Evolutionary conservation across 164 flowering plant species (phyloP).

Genomic region (Stephania cephalantha): DNA sequence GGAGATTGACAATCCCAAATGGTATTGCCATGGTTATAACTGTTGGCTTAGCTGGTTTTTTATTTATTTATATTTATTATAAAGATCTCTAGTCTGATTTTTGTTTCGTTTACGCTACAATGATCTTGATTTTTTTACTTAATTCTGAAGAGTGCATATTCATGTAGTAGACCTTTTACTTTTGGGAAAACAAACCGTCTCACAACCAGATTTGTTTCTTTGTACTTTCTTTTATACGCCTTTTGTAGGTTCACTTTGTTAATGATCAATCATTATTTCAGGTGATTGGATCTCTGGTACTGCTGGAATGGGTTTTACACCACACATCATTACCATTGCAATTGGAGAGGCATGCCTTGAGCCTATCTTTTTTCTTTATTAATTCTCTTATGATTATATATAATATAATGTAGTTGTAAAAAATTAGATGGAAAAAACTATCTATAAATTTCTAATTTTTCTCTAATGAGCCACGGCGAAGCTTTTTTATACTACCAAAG

Average conservation of each 20-base stretch:
- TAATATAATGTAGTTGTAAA: not conserved
- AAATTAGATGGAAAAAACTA: not conserved
- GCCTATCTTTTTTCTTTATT: not conserved
- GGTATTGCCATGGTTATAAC: not conserved
- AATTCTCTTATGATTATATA: not conserved
- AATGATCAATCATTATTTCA: slow-evolving; percentile 25
- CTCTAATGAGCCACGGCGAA: not conserved
- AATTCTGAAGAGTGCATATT: not conserved
- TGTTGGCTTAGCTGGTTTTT: not conserved
- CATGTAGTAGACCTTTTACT: not conserved
- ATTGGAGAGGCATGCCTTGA: slow-evolving; percentile 69
- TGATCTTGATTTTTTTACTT: not conserved
- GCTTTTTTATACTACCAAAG: not conserved
- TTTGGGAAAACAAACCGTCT: not conserved
- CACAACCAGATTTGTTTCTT: not conserved
- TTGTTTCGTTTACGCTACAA: no score
- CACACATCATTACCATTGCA: slow-evolving; percentile 69
- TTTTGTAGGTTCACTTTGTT: not conserved
- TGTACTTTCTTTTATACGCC: not conserved
- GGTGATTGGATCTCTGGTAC: slow-evolving; percentile 73
- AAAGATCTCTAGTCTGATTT: no score
- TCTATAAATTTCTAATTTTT: not conserved
- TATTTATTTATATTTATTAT: not conserved
- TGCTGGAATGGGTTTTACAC: slow-evolving; percentile 85
- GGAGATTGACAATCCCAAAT: not conserved